phyloP scores from a whole-genome alignment of 2,329 filamentous ascomycete genomes.

The Fusarium lateritium region DNA sequence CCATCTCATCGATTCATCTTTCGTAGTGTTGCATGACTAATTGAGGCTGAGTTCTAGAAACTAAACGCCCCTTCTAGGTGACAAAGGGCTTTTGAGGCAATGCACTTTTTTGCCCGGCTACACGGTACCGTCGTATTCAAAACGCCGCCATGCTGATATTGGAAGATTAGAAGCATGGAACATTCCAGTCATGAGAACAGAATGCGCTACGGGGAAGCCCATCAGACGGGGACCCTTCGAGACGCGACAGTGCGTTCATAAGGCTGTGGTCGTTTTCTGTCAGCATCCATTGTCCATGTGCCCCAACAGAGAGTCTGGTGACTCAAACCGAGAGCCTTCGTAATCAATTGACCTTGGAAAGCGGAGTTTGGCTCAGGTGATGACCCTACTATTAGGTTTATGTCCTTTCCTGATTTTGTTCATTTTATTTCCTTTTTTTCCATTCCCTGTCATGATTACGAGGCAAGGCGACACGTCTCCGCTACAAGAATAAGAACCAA shows the following conservation, averaged over 20 bases:
- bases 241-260: slow-evolving; percentile 10
- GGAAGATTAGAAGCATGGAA: slow-evolving; percentile 28
- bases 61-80: neutral
- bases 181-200: slow-evolving; percentile 43
- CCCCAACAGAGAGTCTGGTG: slow-evolving; percentile 38
- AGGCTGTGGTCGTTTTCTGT: slow-evolving; percentile 22
- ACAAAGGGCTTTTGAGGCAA: slow-evolving; percentile 16
- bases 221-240: slow-evolving; percentile 24
- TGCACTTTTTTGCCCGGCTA: slow-evolving; percentile 14
- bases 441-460: neutral
- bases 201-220: slow-evolving; percentile 23
- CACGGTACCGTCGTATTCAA: slow-evolving; percentile 8
- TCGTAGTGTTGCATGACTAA: neutral
- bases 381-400: neutral
- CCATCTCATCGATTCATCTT: too few species aligned
- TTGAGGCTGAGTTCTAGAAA: slow-evolving; percentile 12
- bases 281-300: slow-evolving; percentile 38
- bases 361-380: slow-evolving; percentile 11
- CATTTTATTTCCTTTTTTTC: slow-evolving; percentile 6
- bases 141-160: slow-evolving; percentile 8
- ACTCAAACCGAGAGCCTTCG: slow-evolving; percentile 35
- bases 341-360: slow-evolving; percentile 36
- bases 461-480: slow-evolving; percentile 10
- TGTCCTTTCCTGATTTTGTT: neutral
- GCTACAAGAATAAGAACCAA: slow-evolving; percentile 36